A percentile compares a stretch with the other conserved stretches of the same genome.
Evolutionary conservation across 1,139 yeast genomes (phyloP).

Genomic region (Trichomonascaceae sp.): DNA sequence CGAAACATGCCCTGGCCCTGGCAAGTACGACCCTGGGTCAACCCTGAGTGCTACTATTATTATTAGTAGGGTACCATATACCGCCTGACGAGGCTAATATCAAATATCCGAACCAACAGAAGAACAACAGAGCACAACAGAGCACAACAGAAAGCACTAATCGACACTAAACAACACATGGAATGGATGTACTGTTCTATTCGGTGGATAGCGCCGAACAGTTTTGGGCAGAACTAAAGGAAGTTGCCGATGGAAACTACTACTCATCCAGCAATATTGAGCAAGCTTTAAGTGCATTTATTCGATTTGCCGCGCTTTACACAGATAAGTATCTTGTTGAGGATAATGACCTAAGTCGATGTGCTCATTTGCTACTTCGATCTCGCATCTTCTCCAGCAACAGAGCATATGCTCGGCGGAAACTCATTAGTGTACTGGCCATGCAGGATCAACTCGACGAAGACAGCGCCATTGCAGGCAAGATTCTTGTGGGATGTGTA

Average conservation of each 20-base stretch:
- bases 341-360: constrained; percentile 22
- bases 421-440: constrained; percentile 19
- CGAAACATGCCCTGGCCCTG: too few relatives aligned
- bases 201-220: constrained; percentile 21
- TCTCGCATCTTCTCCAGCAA: constrained; percentile 19
- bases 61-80: too few relatives aligned
- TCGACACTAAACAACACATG: too few relatives aligned
- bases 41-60: too few relatives aligned
- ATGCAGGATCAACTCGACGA: constrained; percentile 12
- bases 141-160: too few relatives aligned
- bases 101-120: too few relatives aligned
- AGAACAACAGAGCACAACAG: too few relatives aligned
- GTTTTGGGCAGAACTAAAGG: constrained; percentile 23
- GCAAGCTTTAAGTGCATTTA: constrained; percentile 16
- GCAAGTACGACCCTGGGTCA: too few relatives aligned
- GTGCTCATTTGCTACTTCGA: constrained; percentile 20
- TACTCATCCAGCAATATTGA: constrained; percentile 17
- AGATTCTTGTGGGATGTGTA: constrained; percentile 35
- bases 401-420: constrained; percentile 22
- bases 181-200: constrained; percentile 23
- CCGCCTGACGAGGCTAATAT: too few relatives aligned
- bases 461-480: constrained; percentile 11
- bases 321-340: constrained; percentile 18
- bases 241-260: constrained; percentile 16
- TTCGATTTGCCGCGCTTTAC: constrained; percentile 19